A percentile compares a stretch with the other conserved stretches of the same genome.
Conservation (phyloP, 2,329 filamentous ascomycete genomes). For the Sclerotinia glacialis region DNA sequence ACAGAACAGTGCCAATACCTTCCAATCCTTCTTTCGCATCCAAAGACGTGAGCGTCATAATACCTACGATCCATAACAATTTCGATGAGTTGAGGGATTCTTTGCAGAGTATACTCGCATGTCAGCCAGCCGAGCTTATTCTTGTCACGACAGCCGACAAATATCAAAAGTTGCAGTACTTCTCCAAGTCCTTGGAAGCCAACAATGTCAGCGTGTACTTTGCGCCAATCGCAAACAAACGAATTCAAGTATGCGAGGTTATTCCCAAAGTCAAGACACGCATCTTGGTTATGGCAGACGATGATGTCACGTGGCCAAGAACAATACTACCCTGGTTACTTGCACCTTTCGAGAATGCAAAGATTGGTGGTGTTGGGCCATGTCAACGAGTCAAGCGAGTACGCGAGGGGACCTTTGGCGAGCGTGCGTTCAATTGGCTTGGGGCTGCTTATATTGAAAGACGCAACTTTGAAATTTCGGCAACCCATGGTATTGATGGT, state of each 20-base stretch:
- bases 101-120: conserved; percentile 71
- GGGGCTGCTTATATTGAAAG: conserved; percentile 90
- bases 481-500: conserved; percentile 90
- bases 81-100: conserved; percentile 82
- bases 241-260: conserved; percentile 86
- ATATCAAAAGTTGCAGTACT: conserved; percentile 62
- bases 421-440: conserved; percentile 79
- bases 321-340: conserved; percentile 88
- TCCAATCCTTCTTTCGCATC: conserved; percentile 66
- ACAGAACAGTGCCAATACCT: conserved; percentile 80
- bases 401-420: conserved; percentile 55
- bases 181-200: conserved; percentile 58
- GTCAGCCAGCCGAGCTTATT: conserved; percentile 69
- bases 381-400: conserved; percentile 78
- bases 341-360: conserved; percentile 81
- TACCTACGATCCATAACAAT: conserved; percentile 85
- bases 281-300: conserved; percentile 91
- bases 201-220: conserved; percentile 70
- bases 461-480: conserved; percentile 94
- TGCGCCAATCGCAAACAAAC: conserved; percentile 88
- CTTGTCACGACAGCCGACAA: conserved; percentile 86
- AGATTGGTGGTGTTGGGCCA: conserved; percentile 87
- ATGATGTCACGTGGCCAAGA: conserved; percentile 89
- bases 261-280: conserved; percentile 79
- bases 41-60: conserved; percentile 87